Conservation (phyloP, 805 yeast species). For the Candida glaebosa region DNA sequence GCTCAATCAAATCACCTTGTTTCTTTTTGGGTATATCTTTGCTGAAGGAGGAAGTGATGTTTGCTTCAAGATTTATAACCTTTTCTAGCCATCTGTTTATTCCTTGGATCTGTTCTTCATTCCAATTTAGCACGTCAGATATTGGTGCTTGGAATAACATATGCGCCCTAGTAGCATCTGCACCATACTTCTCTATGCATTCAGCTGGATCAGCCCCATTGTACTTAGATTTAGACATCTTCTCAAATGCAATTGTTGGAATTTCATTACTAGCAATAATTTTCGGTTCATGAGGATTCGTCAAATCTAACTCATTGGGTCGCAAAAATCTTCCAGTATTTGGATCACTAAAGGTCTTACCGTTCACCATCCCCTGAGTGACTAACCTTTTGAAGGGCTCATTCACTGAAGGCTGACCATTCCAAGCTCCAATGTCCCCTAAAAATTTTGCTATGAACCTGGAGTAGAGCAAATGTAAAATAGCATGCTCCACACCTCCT, state of each 20-base stretch:
- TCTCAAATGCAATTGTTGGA: conserved; percentile 68
- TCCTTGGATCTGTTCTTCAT: conserved; percentile 81
- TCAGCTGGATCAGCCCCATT: conserved; percentile 90
- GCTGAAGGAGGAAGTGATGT: conserved; percentile 8
- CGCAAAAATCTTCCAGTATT: conserved; percentile 68
- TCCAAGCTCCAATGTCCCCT: conserved; percentile 64
- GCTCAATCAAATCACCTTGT: conserved; percentile 6
- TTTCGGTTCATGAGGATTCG: conserved; percentile 38
- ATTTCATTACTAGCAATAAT: conserved; percentile 47
- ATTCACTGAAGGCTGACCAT: conserved; percentile 51
- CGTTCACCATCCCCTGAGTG: conserved; percentile 98
- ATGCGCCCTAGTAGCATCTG: conserved; percentile 94
- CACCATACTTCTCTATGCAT: conserved; percentile 75
- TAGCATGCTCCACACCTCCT: conserved; percentile 98
- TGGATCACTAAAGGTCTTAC: conserved; percentile 76
- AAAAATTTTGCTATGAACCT: conserved; percentile 83
- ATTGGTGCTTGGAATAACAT: conserved; percentile 90
- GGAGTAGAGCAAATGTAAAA: conserved; percentile 81
- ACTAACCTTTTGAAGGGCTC: conserved; percentile 82
- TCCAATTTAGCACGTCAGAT: conserved; percentile 81
- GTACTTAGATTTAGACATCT: conserved; percentile 94
- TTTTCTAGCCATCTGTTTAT: conserved; percentile 80
- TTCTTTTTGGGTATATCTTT: neutral
- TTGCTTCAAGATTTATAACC: conserved; percentile 36
- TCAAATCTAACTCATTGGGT: conserved; percentile 64